Conservation (phyloP, 2,329 filamentous ascomycete genomes). For the Zopfia rhizophila region DNA sequence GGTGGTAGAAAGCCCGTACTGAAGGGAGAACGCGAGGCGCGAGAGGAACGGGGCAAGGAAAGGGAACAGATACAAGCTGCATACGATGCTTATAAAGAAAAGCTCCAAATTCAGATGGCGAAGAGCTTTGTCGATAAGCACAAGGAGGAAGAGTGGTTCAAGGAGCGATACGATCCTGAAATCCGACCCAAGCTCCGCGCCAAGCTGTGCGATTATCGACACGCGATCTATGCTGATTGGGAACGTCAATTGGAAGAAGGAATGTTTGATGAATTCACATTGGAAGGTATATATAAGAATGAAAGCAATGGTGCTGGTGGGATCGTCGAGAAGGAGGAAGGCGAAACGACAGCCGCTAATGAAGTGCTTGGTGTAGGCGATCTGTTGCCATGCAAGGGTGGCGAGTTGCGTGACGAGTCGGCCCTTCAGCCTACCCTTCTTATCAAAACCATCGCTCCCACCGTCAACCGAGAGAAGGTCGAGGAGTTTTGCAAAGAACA, state of each 20-base stretch:
- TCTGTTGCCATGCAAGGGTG: constrained; percentile 82
- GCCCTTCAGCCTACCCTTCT: constrained; percentile 90
- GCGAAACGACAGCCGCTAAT: constrained; percentile 88
- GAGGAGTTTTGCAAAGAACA: constrained; percentile 96
- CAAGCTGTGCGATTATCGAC: constrained; percentile 82
- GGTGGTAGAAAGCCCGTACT: constrained; percentile 74
- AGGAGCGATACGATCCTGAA: constrained; percentile 89
- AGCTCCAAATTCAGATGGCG: constrained; percentile 78
- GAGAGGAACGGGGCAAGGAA: constrained; percentile 82
- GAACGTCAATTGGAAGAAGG: constrained; percentile 86
- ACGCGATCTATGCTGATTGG: constrained; percentile 85
- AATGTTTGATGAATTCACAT: constrained; percentile 90
- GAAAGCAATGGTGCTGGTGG: constrained; percentile 89
- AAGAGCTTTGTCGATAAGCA: constrained; percentile 90
- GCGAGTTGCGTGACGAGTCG: constrained; percentile 89
- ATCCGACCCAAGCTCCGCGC: constrained; percentile 78
- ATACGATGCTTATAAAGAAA: constrained; percentile 73
- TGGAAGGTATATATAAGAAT: constrained; percentile 93
- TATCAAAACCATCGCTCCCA: constrained; percentile 97
- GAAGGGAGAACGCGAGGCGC: constrained; percentile 71
- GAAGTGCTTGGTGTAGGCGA: constrained; percentile 94
- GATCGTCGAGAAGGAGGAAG: constrained; percentile 91
- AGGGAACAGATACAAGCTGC: constrained; percentile 79
- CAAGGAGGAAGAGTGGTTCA: constrained; percentile 98
- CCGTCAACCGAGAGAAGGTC: constrained; percentile 91